Conservation (phyloP, 1,139 yeast genomes). For the Yamadazyma diddensiae region DNA sequence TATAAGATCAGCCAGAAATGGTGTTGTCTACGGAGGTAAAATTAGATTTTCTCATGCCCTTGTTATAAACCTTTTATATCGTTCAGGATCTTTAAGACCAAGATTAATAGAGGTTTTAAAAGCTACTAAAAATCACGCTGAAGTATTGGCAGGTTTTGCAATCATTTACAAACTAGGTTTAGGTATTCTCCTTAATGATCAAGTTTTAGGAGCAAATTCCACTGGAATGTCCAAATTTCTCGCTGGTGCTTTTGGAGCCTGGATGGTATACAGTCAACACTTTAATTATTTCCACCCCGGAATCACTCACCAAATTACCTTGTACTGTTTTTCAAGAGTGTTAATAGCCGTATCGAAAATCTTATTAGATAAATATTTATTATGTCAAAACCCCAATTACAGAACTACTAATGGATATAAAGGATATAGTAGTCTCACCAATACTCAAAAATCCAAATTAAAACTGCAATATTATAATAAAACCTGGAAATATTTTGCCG, state of each 20-base stretch:
- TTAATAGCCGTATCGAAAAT: conserved; percentile 53
- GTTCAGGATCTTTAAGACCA: conserved; percentile 46
- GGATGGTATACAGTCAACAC: conserved; percentile 63
- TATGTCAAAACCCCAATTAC: conserved; percentile 36
- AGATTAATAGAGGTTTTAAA: conserved; percentile 48
- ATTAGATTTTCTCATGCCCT: conserved; percentile 72
- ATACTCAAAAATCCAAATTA: conserved; percentile 32
- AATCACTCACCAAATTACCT: conserved; percentile 57
- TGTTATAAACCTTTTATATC: conserved; percentile 58
- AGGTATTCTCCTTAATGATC: conserved; percentile 31
- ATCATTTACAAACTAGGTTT: conserved; percentile 50
- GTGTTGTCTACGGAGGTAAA: conserved; percentile 70
- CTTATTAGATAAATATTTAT: conserved; percentile 35
- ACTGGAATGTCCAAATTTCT: conserved; percentile 42
- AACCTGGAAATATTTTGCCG: conserved; percentile 66
- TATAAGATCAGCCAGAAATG: conserved; percentile 44
- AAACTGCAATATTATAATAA: conserved; percentile 34
- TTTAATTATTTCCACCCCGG: conserved; percentile 45
- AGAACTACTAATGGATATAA: conserved; percentile 15
- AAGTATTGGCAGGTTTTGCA: conserved; percentile 65
- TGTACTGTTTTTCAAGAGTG: conserved; percentile 60
- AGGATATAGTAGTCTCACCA: conserved; percentile 27
- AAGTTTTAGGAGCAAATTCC: conserved; percentile 32
- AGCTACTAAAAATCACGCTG: conserved; percentile 67
- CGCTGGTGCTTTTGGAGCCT: conserved; percentile 66